Evolutionary conservation across 495 filamentous ascomycete genomes (phyloP), one percentile per base, ranked within the genome.

Genomic region (Oidiodendron maius): DNA sequence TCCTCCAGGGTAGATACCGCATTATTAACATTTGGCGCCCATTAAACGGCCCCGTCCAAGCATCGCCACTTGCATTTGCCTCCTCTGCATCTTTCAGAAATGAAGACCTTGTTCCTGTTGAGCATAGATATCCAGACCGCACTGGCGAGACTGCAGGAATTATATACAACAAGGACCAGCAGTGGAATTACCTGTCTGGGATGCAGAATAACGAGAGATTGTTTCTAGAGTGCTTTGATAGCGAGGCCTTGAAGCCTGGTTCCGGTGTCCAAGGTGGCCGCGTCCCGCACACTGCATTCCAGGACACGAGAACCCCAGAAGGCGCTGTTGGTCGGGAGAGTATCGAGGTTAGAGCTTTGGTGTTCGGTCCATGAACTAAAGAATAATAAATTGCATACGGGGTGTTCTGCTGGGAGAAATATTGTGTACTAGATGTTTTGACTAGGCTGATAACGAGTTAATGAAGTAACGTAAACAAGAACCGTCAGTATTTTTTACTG

Each of bases 1-100:
- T 89, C 0, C 69, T 86, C 0, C 46, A 69, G 11, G 76, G 74
- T 1, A 75, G 89, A 0, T 86, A 84, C 67, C 77, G 88, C 38
- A 87, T 96, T 53, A 74, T 96, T 54, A 96, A 95, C 59, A 84
- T 96, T 10, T 96, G 89, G 89, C 73, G 87, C 0, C 83, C 89
- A 0, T 64, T 95, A 10, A 87, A 84, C 56, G 74, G 73, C n/a
- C 80, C 86, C 0, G 80, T 96, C 0, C 78, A 83, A 53, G 69
- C 78, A 0, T 72, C 65, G 36, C 89, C 89, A 20, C 67, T 95
- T 1, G 89, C 76, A 0, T 83, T 89, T 53, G 87, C 86, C 0
- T 77, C 80, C 24, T 80, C 77, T 24, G 49, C 71, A 0, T 74
- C 77, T 0, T 71, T 90, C 0, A 55, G 63, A 0, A 75, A 84